Evolutionary conservation across 2,329 filamentous ascomycete genomes (phyloP).

Genomic region (Trichoderma sp.): DNA sequence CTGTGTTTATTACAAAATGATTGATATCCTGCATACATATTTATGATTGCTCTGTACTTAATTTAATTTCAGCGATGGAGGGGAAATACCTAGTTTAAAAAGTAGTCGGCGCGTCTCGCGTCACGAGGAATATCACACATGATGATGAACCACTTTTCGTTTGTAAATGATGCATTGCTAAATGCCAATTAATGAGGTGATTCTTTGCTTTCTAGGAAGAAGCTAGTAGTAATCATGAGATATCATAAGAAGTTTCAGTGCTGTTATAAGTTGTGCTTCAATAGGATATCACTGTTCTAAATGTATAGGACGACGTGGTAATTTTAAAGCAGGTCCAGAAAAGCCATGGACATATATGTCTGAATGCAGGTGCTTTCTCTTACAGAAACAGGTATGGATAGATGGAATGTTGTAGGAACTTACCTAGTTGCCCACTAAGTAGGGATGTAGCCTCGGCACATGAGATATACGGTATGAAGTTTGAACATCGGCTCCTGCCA

Average conservation of each 20-base stretch:
- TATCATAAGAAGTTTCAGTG: neutral
- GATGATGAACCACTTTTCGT: neutral
- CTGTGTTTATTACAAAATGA: neutral
- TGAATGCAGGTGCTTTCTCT: too few relatives aligned
- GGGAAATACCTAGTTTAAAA: neutral
- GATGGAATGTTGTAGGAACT: too few relatives aligned
- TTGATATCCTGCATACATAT: conserved; percentile 1
- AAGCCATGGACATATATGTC: too few relatives aligned
- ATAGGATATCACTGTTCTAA: too few relatives aligned
- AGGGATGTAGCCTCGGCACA: too few relatives aligned
- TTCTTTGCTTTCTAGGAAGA: neutral
- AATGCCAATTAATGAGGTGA: neutral
- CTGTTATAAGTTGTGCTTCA: too few relatives aligned
- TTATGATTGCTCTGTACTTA: neutral
- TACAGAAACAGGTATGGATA: too few relatives aligned
- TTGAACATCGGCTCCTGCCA: too few relatives aligned
- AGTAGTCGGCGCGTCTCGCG: neutral
- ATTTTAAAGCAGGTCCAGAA: too few relatives aligned
- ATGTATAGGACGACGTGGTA: too few relatives aligned
- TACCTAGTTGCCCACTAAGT: too few relatives aligned
- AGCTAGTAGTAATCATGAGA: neutral
- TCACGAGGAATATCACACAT: neutral
- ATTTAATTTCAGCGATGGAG: neutral
- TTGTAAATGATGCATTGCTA: neutral
- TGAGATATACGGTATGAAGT: too few relatives aligned